A percentile compares a stretch with the other conserved stretches of the same genome.
These are phyloP conservation scores for Alternaria rosae DNA, from an alignment of 2,329 filamentous ascomycete genomes.

Conservation along the genomic window DNA sequence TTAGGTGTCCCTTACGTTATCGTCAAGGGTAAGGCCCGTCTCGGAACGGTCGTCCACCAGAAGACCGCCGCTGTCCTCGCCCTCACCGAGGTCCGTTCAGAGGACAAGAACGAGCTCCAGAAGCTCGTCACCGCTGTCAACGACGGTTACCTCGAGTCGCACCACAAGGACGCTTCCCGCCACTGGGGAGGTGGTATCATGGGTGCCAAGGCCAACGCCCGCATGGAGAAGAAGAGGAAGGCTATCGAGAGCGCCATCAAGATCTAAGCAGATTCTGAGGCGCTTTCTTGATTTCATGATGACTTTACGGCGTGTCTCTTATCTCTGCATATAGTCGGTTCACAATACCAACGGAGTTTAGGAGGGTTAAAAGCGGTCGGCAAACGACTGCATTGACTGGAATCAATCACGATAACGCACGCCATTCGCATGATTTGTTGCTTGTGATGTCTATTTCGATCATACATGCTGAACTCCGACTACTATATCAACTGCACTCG, in stretches of 20 bases:
- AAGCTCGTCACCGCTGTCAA: conserved; percentile 97
- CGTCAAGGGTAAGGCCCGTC: conserved; percentile 99
- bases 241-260: conserved; percentile 93
- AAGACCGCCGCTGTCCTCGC: conserved; percentile 98
- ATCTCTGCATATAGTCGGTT: conserved; percentile 51
- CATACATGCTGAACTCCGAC: background rate
- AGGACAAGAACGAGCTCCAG: conserved; percentile 98
- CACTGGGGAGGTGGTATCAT: conserved; percentile 99
- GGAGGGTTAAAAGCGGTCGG: conserved; percentile 49
- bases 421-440: conserved; percentile 33
- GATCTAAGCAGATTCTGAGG: conserved; percentile 71
- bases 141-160: conserved; percentile 90
- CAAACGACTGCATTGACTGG: conserved; percentile 44
- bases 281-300: conserved; percentile 36
- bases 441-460: conserved; percentile 21
- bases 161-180: conserved; percentile 88
- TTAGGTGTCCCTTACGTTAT: conserved; percentile 83
- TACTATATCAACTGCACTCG: conserved; percentile 7
- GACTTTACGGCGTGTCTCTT: conserved; percentile 50
- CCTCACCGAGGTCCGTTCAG: conserved; percentile 92
- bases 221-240: conserved; percentile 88
- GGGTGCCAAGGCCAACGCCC: conserved; percentile 87
- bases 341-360: conserved; percentile 50
- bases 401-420: conserved; percentile 47
- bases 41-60: conserved; percentile 99